These are phyloP conservation scores for Cercospora sesami DNA, from an alignment of 2,329 filamentous ascomycete genomes.

Conservation along the genomic window DNA sequence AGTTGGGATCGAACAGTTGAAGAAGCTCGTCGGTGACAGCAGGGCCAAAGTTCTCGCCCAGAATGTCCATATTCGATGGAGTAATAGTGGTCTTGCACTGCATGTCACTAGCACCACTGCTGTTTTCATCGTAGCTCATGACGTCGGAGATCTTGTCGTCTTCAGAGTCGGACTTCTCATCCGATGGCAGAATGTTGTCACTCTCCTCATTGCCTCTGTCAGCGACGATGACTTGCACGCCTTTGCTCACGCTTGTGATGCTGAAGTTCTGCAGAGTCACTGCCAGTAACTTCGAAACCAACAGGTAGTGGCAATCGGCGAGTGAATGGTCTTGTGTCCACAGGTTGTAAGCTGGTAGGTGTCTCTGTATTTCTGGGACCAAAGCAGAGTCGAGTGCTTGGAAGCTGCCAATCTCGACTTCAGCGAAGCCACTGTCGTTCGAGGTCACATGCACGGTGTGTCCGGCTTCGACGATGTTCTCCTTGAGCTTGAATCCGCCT, in stretches of 20 bases:
- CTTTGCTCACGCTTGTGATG: background rate
- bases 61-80: constrained; percentile 7
- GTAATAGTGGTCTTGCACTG: background rate
- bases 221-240: background rate
- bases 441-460: constrained; percentile 1
- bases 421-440: background rate
- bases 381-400: constrained; percentile 11
- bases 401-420: constrained; percentile 5
- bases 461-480: background rate
- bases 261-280: constrained; percentile 6
- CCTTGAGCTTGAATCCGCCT: background rate
- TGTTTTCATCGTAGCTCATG: background rate
- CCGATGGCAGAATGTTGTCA: background rate
- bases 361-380: constrained; percentile 7
- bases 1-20: background rate
- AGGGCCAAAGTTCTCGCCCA: constrained; percentile 15
- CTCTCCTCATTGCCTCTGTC: background rate
- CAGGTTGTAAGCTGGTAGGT: constrained; percentile 18
- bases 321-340: constrained; percentile 8
- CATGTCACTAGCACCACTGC: background rate
- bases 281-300: constrained; percentile 11
- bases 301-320: constrained; percentile 10
- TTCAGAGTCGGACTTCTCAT: background rate
- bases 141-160: background rate
- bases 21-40: constrained; percentile 3